Conservation (phyloP, 768 basidiomycete genomes). For the Daedalea quercina region DNA sequence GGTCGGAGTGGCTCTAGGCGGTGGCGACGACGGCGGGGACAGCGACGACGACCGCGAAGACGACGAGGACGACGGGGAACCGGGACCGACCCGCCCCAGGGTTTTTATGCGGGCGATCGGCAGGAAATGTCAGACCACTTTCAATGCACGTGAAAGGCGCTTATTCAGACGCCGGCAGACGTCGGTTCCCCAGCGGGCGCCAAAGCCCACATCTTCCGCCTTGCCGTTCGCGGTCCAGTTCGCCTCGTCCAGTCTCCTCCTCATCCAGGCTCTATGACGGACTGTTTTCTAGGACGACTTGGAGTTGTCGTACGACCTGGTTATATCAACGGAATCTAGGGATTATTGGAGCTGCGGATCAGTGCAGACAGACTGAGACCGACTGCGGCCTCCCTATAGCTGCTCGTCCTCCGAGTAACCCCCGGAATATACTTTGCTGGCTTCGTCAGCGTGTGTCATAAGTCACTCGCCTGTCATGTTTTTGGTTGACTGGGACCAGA, state of each 20-base stretch:
- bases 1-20: background rate
- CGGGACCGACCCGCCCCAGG: constrained; percentile 1
- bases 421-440: too few species aligned
- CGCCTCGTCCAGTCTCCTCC: background rate
- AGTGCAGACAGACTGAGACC: too few species aligned
- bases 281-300: too few species aligned
- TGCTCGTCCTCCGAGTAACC: too few species aligned
- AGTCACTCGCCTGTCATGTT: too few species aligned
- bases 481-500: too few species aligned
- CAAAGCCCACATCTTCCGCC: background rate
- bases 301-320: too few species aligned
- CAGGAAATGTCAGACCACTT: constrained; percentile 15
- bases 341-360: too few species aligned
- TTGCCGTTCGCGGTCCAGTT: background rate
- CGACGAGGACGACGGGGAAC: background rate
- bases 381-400: too few species aligned
- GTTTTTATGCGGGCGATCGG: constrained; percentile 10
- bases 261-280: too few species aligned
- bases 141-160: background rate
- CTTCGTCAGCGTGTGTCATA: too few species aligned
- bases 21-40: constrained; percentile 2
- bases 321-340: too few species aligned
- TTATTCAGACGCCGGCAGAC: background rate
- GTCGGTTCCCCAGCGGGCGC: background rate
- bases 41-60: constrained; percentile 2